Evolutionary conservation across 495 filamentous ascomycete genomes (phyloP), one percentile per base, ranked within the genome.

Genomic region (Talaromyces liani): DNA sequence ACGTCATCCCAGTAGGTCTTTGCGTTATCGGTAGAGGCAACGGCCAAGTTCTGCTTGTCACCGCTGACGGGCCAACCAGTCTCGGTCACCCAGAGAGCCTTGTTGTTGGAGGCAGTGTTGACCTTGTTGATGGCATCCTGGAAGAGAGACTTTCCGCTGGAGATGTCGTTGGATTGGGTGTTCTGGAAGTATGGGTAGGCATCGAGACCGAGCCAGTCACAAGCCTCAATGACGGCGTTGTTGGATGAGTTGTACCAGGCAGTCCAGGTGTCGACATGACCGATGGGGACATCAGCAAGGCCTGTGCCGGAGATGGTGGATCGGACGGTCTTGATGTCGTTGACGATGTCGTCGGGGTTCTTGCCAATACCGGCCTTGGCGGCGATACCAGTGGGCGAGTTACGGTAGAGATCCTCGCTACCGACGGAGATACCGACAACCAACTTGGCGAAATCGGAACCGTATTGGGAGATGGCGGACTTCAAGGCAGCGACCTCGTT

Each of bases 181-280:
- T 81, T 82, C 79, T 95, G 82, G 80, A 87, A 93, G 81, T 84
- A 90, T 45, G 87, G 86, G 73, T 87, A 89, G 45, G 83, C 86
- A 66, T 93, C 87, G 75, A 93, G 84, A 58, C 91, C 91, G 60
- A 94, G 69, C 76, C 83, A 95, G 80, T 96, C 91, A 65, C 77
- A 76, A 18, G 82, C 82, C n/a, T 84, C 73, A 65, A 90, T 84
- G 59, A 93, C 90, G 14, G 80, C 83, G 24, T 80, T 69, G 81
- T 92, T 95, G 70, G 85, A 81, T 58, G 77, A 71, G 73, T 95
- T 88, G 69, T 87, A 87, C 87, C 88, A 95, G 63, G 86, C 86
- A 53, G 88, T 91, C 92, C 93, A 97, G 62, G 92, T 96, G 74
- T 97, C 92, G 70, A 95, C 92, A 75, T 96, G 91, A 51, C 93